Conservation (phyloP, 768 basidiomycete species). For the Cystobasidium onofrii region DNA sequence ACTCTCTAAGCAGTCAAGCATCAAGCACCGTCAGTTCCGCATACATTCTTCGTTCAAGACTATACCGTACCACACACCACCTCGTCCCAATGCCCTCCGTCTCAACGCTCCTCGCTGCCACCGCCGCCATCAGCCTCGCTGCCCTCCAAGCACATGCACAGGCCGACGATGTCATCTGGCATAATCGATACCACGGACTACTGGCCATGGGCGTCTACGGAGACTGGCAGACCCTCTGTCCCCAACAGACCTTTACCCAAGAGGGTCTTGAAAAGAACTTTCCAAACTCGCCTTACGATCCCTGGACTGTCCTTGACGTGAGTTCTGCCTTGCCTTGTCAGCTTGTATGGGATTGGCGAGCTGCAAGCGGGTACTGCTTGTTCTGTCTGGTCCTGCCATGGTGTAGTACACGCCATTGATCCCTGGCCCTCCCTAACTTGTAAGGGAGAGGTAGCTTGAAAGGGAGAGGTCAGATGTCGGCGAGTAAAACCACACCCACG, state of each 20-base stretch:
- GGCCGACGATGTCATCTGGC: neutral
- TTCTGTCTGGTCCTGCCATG: neutral
- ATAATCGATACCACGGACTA: neutral
- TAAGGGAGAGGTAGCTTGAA: too few relatives aligned
- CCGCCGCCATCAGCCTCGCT: neutral
- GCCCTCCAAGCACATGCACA: neutral
- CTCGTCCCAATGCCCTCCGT: neutral
- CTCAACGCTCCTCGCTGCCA: neutral
- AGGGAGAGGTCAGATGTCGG: too few relatives aligned
- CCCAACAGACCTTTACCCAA: constrained; percentile 22
- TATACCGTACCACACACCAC: too few relatives aligned
- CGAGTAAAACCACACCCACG: too few relatives aligned
- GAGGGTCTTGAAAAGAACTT: constrained; percentile 24
- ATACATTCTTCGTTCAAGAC: too few relatives aligned
- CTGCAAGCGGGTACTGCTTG: too few relatives aligned
- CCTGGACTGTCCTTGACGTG: constrained; percentile 27
- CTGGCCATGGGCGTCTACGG: constrained; percentile 1
- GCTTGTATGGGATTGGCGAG: too few relatives aligned
- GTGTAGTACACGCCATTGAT: too few relatives aligned
- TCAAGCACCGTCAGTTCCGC: too few relatives aligned
- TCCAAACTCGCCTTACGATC: constrained; percentile 13
- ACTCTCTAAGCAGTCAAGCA: neutral
- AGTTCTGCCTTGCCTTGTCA: neutral
- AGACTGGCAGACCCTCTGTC: constrained; percentile 20
- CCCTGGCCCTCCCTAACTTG: too few relatives aligned